Conservation (phyloP, 805 yeast species). For the Myxozyma melibiosi region DNA sequence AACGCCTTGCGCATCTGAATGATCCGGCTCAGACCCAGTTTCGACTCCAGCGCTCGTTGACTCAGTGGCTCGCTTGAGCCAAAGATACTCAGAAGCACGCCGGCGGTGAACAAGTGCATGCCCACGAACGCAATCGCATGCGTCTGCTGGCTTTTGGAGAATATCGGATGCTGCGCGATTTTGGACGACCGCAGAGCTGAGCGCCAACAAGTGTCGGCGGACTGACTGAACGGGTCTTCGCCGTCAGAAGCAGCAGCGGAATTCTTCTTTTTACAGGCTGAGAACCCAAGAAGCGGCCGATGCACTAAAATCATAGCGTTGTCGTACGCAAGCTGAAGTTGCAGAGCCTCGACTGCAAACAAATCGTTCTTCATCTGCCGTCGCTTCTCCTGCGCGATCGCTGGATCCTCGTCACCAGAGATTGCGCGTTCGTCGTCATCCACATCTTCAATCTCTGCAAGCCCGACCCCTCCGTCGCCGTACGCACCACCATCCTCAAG, state of each 20-base stretch:
- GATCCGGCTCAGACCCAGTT: constrained; percentile 25
- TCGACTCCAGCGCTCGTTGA: constrained; percentile 27
- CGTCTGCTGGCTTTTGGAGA: constrained; percentile 13
- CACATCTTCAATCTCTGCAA: no score
- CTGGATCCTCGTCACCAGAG: neutral
- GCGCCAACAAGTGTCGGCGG: constrained; percentile 23
- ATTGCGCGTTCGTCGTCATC: constrained; percentile 14
- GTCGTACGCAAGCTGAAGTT: constrained; percentile 19
- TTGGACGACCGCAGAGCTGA: constrained; percentile 24
- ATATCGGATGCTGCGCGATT: constrained; percentile 12
- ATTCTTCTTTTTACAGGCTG: neutral
- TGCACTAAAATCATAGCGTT: constrained; percentile 26
- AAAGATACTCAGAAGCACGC: constrained; percentile 20
- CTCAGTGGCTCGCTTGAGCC: constrained; percentile 29
- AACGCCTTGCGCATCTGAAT: constrained; percentile 27
- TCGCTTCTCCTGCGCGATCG: constrained; percentile 8
- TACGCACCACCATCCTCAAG: constrained; percentile 7
- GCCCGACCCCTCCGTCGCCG: neutral
- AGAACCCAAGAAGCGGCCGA: constrained; percentile 22
- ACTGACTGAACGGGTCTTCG: constrained; percentile 12
- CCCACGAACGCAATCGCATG: constrained; percentile 23
- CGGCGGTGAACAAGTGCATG: constrained; percentile 26
- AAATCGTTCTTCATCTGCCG: constrained; percentile 4
- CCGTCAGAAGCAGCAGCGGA: neutral
- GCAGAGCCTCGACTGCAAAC: constrained; percentile 21